These are phyloP conservation scores for Sporothrix mexicana DNA, from an alignment of 2,329 filamentous ascomycete species.

Conservation along the genomic window DNA sequence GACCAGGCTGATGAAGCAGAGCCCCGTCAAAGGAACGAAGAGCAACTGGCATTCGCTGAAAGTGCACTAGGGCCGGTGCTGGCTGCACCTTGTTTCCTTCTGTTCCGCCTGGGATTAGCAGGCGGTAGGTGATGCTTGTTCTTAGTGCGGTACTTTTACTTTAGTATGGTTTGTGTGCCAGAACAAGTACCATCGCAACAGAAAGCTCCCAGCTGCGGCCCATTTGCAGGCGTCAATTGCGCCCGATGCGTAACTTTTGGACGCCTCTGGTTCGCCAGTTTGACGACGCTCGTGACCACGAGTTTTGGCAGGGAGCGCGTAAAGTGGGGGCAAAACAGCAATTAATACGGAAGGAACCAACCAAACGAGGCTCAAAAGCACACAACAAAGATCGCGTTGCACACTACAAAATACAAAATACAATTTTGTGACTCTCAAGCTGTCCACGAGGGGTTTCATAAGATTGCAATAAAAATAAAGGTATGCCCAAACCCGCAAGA, in stretches of 20 bases:
- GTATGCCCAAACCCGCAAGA: neutral
- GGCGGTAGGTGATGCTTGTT: neutral
- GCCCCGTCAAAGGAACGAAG: conserved; percentile 10
- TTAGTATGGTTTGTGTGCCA: neutral
- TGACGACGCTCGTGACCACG: conserved; percentile 14
- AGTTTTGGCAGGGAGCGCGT: conserved; percentile 16
- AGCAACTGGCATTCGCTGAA: conserved; percentile 18
- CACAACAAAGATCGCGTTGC: conserved; percentile 2
- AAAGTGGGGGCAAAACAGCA: conserved; percentile 23
- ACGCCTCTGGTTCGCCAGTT: conserved; percentile 7
- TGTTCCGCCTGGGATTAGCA: neutral
- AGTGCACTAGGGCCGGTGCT: conserved; percentile 9
- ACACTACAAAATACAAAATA: neutral
- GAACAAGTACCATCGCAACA: conserved; percentile 4
- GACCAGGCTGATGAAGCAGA: conserved; percentile 31
- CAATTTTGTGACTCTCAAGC: too few relatives aligned
- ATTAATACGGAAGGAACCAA: neutral
- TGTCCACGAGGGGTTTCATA: too few relatives aligned
- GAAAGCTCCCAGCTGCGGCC: neutral
- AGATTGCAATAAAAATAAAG: too few relatives aligned
- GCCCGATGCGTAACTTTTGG: conserved; percentile 8
- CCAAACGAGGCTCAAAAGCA: conserved; percentile 8
- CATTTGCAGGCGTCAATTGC: conserved; percentile 2
- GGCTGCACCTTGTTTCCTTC: conserved; percentile 1
- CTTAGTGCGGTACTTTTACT: conserved; percentile 15